Evolutionary conservation across 1,284 basidiomycete species (phyloP).

Genomic region (Irpex sp.): DNA sequence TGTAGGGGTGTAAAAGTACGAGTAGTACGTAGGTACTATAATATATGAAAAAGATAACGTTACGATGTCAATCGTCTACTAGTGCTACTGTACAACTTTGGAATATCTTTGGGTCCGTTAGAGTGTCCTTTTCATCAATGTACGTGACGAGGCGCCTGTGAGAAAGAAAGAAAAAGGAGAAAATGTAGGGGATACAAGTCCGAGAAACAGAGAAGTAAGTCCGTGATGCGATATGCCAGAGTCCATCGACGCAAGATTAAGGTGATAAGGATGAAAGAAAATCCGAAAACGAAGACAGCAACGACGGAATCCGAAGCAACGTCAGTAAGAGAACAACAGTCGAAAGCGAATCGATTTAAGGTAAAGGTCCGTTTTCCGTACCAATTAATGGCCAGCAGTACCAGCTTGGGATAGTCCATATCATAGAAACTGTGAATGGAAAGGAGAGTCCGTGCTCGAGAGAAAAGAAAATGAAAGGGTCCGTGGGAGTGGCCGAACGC

Average conservation of each 20-base stretch:
- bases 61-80: not conserved
- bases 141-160: not conserved
- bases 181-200: not conserved
- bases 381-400: constrained; percentile 14
- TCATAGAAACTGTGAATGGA: not conserved
- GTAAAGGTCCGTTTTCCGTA: constrained; percentile 14
- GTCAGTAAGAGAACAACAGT: constrained; percentile 2
- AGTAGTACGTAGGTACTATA: not conserved
- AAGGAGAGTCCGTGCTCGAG: constrained; percentile 13
- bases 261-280: not conserved
- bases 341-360: constrained; percentile 1
- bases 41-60: not conserved
- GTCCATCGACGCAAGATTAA: not conserved
- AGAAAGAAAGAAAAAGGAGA: not conserved
- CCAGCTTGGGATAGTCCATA: not conserved
- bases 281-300: not conserved
- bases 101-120: not conserved
- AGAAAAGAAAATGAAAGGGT: constrained; percentile 5
- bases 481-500: not conserved
- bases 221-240: not conserved
- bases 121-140: not conserved
- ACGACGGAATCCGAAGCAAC: constrained; percentile 8
- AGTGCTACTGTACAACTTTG: not conserved
- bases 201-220: not conserved
- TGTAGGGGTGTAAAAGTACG: not conserved